A percentile compares a stretch with the other conserved stretches of the same genome.
Evolutionary conservation across 805 yeast species (phyloP).

Genomic region (Candida yuanshanica): DNA sequence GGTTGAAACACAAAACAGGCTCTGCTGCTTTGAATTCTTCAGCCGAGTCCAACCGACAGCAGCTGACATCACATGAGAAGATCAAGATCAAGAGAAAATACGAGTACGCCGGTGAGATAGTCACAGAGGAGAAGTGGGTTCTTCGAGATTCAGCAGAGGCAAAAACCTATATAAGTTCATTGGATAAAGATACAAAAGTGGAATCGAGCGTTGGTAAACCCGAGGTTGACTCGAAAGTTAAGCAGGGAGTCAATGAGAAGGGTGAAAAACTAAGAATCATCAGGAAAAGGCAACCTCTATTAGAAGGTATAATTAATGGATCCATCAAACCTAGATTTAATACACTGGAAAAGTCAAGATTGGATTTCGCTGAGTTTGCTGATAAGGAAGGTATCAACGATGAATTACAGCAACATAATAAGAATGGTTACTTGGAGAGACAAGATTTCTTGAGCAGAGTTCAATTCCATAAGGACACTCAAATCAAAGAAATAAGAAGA

Average conservation of each 20-base stretch:
- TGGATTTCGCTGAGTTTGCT: conserved; percentile 94
- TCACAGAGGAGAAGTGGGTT: conserved; percentile 75
- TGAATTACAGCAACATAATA: conserved; percentile 74
- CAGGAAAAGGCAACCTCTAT: conserved; percentile 65
- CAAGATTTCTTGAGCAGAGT: conserved; percentile 85
- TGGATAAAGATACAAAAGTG: conserved; percentile 29
- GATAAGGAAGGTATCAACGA: conserved; percentile 80
- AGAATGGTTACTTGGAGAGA: conserved; percentile 85
- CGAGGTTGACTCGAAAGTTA: conserved; percentile 3
- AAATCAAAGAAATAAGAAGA: conserved; percentile 33
- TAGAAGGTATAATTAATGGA: conserved; percentile 69
- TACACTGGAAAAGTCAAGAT: conserved; percentile 84
- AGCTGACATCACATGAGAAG: conserved; percentile 32
- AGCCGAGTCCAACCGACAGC: conserved; percentile 8
- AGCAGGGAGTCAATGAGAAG: conserved; percentile 15
- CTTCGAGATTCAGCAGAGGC: conserved; percentile 81
- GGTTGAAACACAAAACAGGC: conserved; percentile 21
- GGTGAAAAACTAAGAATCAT: conserved; percentile 44
- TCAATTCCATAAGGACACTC: conserved; percentile 38
- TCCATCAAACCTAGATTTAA: conserved; percentile 75
- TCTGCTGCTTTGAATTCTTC: conserved; percentile 11
- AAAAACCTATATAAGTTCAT: conserved; percentile 63
- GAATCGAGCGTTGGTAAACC: conserved; percentile 12
- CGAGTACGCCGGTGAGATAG: conserved; percentile 83
- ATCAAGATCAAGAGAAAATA: conserved; percentile 72